Evolutionary conservation across 805 yeast genomes (phyloP).

Genomic region (Candida maltosa): DNA sequence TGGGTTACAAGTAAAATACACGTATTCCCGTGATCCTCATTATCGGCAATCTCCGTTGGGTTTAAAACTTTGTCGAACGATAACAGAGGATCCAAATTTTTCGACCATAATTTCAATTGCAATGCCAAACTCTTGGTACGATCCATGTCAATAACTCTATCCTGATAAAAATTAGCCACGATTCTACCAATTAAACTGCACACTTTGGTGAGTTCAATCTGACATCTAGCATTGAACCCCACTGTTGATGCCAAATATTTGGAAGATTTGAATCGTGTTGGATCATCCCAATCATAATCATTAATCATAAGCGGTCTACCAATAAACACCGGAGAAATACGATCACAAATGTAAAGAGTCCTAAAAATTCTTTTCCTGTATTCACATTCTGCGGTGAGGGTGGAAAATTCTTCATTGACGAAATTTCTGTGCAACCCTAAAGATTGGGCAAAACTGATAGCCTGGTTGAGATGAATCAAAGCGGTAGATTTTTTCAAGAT

Average conservation of each 20-base stretch:
- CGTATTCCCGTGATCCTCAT: constrained; percentile 15
- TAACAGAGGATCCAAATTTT: constrained; percentile 27
- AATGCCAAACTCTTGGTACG: constrained; percentile 31
- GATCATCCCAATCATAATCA: constrained; percentile 39
- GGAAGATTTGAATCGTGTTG: constrained; percentile 8
- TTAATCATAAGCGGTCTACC: constrained; percentile 36
- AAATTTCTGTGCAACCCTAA: constrained; percentile 38
- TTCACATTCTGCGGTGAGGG: constrained; percentile 7
- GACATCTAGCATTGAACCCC: constrained; percentile 18
- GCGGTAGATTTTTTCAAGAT: constrained; percentile 39
- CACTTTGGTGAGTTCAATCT: constrained; percentile 23
- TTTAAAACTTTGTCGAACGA: constrained; percentile 19
- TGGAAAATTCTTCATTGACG: constrained; percentile 27
- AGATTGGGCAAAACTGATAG: constrained; percentile 41
- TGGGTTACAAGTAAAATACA: constrained; percentile 25
- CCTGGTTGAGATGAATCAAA: constrained; percentile 41
- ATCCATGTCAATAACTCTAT: constrained; percentile 23
- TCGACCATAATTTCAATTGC: constrained; percentile 32
- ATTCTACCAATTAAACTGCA: constrained; percentile 27
- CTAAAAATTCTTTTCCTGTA: constrained; percentile 10
- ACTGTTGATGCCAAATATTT: constrained; percentile 1
- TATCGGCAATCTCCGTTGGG: constrained; percentile 10
- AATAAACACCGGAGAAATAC: constrained; percentile 27
- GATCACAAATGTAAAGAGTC: constrained; percentile 29
- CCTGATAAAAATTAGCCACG: constrained; percentile 27